Evolutionary conservation across 1,284 basidiomycete species (phyloP).

Genomic region (Naganishia sp.): DNA sequence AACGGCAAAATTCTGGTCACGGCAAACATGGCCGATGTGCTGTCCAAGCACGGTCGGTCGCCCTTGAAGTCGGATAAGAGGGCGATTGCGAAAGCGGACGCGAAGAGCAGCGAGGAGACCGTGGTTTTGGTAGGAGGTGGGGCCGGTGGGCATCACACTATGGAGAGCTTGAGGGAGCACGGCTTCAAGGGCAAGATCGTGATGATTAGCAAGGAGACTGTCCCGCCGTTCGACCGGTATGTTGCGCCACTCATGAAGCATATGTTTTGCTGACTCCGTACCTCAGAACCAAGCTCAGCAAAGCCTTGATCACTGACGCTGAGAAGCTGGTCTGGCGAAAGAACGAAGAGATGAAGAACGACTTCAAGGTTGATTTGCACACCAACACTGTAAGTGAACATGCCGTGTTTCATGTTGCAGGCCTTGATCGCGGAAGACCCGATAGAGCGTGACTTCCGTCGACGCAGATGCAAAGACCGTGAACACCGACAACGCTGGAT

Average conservation of each 20-base stretch:
- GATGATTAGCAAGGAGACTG: slow-evolving; percentile 73
- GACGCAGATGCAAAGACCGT: slow-evolving; percentile 66
- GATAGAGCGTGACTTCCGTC: slow-evolving; percentile 66
- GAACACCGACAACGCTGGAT: slow-evolving; percentile 60
- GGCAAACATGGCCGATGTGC: slow-evolving; percentile 68
- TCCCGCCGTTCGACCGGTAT: slow-evolving; percentile 83
- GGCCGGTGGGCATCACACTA: slow-evolving; percentile 72
- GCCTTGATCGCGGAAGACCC: background rate
- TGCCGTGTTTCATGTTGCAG: background rate
- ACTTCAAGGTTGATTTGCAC: slow-evolving; percentile 75
- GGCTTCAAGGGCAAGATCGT: slow-evolving; percentile 77
- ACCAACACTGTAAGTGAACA: slow-evolving; percentile 62
- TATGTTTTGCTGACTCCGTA: background rate
- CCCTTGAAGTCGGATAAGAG: slow-evolving; percentile 45
- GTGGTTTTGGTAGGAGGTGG: slow-evolving; percentile 85
- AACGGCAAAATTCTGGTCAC: slow-evolving; percentile 72
- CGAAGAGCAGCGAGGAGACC: slow-evolving; percentile 57
- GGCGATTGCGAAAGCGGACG: slow-evolving; percentile 33
- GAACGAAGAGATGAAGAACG: slow-evolving; percentile 72
- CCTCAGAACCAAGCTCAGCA: slow-evolving; percentile 80
- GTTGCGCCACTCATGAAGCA: slow-evolving; percentile 18
- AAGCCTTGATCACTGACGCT: slow-evolving; percentile 75
- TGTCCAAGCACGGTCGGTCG: slow-evolving; percentile 66
- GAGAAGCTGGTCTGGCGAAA: slow-evolving; percentile 74
- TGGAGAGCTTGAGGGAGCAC: slow-evolving; percentile 76